Percentiles rank a stretch among this genome's conserved stretches.
phyloP scores from a whole-genome alignment of 129 eudicot genomes.

The sunflower (Helianthus annuus) region DNA sequence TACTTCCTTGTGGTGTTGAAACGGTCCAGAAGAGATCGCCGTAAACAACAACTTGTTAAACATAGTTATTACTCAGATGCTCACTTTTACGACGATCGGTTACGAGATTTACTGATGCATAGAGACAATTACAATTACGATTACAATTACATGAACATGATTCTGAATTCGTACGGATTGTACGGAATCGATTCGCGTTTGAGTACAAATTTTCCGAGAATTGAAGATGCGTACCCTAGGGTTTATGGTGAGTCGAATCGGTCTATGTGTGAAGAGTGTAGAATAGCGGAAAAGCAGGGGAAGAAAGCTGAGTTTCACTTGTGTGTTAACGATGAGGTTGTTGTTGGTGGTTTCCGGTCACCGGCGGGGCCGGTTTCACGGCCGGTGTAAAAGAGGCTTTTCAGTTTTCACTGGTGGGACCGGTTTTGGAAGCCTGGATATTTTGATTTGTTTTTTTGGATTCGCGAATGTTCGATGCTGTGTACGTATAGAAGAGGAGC shows the following conservation, averaged over 20 bases:
- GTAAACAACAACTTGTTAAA: slow-evolving; percentile 26
- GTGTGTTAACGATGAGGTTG: slow-evolving; percentile 52
- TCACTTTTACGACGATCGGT: slow-evolving; percentile 31
- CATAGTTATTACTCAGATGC: neutral
- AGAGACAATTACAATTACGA: slow-evolving; percentile 29
- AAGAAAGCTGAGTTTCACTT: slow-evolving; percentile 48
- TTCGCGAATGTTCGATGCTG: slow-evolving; percentile 25
- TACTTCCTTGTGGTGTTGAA: slow-evolving; percentile 60
- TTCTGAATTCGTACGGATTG: slow-evolving; percentile 23
- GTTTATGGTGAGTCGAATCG: neutral
- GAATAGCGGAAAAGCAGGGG: slow-evolving; percentile 28
- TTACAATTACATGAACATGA: slow-evolving; percentile 17
- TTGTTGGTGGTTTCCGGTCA: slow-evolving; percentile 36
- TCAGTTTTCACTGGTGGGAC: neutral
- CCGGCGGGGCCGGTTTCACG: slow-evolving; percentile 59
- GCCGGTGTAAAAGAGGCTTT: slow-evolving; percentile 19
- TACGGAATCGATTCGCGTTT: slow-evolving; percentile 18
- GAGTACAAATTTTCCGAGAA: slow-evolving; percentile 22
- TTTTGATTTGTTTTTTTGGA: neutral
- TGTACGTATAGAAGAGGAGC: slow-evolving; percentile 1
- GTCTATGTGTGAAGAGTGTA: slow-evolving; percentile 44
- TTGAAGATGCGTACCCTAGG: slow-evolving; percentile 22
- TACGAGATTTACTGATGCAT: slow-evolving; percentile 37
- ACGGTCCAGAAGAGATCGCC: slow-evolving; percentile 55
- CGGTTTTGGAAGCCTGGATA: slow-evolving; percentile 16